Evolutionary conservation across 1,139 yeast genomes (phyloP), one percentile per base, ranked within the genome.

Genomic region (Pneumocystis wakefieldiae): DNA sequence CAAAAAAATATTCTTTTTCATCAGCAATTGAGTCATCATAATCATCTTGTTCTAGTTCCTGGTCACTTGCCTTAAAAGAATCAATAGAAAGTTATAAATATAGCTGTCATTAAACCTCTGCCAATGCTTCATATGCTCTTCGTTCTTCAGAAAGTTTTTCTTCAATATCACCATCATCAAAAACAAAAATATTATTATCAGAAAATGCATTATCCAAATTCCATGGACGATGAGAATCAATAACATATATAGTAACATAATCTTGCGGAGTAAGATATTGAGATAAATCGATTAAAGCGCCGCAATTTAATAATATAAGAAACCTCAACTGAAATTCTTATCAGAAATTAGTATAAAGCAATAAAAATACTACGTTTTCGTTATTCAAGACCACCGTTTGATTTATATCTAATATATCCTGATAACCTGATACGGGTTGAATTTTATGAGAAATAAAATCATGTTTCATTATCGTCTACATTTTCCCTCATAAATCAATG

Each of bases 181-280:
- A 81, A 73, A 97, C 92, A 5, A 82, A 78, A 12, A 92, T 83
- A 69, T 83, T 78, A n/a, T 83, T 81, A 1, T 95, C 85, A 2
- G 95, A 96, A 78, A 88, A 91, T 62, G 92, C 72, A 72, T 94
- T 94, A 71, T 91, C 96, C 68, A 94, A 76, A 73, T 90, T 90
- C 97, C 97, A 92, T 2, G 98, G 99, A 67, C 97, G 77, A 68
- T 88, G 95, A 4, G 95, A 92, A 73, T 94, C 99, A 66, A 92
- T 79, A 15, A 94, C 81, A 71, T 87, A 94, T 1, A 94, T 80
- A 65, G 80, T 68, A 86, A 77, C 59, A 74, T 76, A 55, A 78
- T 72, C 42, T 69, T 70, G 39, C 70, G 65, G 7, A 65, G 67
- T 91, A 62, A 92, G 78, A 71, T 87, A 88, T 53, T 83, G 80